phyloP scores from a whole-genome alignment of 768 basidiomycete species.

The Suillus variegatus region DNA sequence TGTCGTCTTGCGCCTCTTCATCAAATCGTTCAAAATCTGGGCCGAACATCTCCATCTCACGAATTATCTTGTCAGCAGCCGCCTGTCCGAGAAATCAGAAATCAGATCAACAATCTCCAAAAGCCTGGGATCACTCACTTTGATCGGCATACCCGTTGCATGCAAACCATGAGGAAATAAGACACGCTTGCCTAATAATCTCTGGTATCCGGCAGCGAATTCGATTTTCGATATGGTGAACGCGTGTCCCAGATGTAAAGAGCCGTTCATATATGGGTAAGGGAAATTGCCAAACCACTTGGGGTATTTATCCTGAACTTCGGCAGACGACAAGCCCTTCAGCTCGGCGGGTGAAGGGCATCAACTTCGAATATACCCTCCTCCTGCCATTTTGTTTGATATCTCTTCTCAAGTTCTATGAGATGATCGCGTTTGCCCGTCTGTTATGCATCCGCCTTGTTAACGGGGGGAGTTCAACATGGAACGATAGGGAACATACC shows the following conservation, averaged over 20 bases:
- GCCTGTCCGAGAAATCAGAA: slow-evolving; percentile 51
- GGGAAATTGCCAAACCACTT: slow-evolving; percentile 99
- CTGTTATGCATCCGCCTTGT: slow-evolving; percentile 40
- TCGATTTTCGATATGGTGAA: slow-evolving; percentile 99
- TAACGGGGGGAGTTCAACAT: not conserved
- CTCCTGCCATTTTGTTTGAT: slow-evolving; percentile 79
- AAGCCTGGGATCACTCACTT: slow-evolving; percentile 55
- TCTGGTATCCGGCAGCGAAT: slow-evolving; percentile 92
- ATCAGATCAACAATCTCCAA: not conserved
- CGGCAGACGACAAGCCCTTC: slow-evolving; percentile 57
- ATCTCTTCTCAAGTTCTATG: slow-evolving; percentile 78
- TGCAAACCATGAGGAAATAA: slow-evolving; percentile 98
- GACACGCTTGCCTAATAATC: slow-evolving; percentile 92
- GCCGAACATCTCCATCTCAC: slow-evolving; percentile 97
- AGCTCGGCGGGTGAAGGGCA: slow-evolving; percentile 68
- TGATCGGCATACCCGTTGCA: slow-evolving; percentile 99
- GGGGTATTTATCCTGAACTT: slow-evolving; percentile 77
- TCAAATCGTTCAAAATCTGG: slow-evolving; percentile 71
- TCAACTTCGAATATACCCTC: slow-evolving; percentile 83
- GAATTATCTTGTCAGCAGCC: slow-evolving; percentile 94
- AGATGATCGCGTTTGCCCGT: slow-evolving; percentile 93
- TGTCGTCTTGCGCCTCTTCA: slow-evolving; percentile 46
- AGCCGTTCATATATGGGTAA: slow-evolving; percentile 98
- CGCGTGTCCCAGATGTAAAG: slow-evolving; percentile 94
- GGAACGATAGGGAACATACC: slow-evolving; percentile 33